Conservation (phyloP, 2,329 filamentous ascomycete genomes). For the Dothidotthia symphoricarpi region DNA sequence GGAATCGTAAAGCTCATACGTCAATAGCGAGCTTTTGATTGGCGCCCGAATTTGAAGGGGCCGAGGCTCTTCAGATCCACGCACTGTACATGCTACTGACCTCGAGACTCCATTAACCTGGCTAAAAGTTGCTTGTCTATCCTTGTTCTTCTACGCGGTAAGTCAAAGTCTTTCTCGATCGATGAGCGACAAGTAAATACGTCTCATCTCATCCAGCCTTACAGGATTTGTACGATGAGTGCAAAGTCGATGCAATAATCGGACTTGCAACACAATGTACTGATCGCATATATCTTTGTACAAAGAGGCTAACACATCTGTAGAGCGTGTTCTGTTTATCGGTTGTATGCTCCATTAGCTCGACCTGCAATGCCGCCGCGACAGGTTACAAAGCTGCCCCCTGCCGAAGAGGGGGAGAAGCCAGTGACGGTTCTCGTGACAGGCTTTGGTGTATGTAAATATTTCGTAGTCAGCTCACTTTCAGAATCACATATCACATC, state of each 20-base stretch:
- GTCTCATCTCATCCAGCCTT: too few relatives aligned
- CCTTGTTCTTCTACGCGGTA: too few relatives aligned
- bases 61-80: background rate
- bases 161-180: too few relatives aligned
- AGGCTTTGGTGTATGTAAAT: constrained; percentile 36
- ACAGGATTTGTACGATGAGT: too few relatives aligned
- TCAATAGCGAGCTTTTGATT: background rate
- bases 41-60: background rate
- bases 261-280: too few relatives aligned
- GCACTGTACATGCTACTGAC: background rate
- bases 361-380: constrained; percentile 13
- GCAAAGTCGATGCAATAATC: too few relatives aligned
- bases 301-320: too few relatives aligned
- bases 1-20: background rate
- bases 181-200: too few relatives aligned
- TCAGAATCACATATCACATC: background rate
- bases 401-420: constrained; percentile 26
- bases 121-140: background rate
- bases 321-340: background rate
- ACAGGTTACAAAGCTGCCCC: constrained; percentile 20
- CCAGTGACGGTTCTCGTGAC: constrained; percentile 40
- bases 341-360: background rate
- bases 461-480: background rate
- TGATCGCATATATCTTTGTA: too few relatives aligned
- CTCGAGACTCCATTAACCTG: too few relatives aligned